A percentile compares a stretch with the other conserved stretches of the same genome.
phyloP scores from a whole-genome alignment of 2,329 filamentous ascomycete genomes.

The Diaporthe aspalathi region DNA sequence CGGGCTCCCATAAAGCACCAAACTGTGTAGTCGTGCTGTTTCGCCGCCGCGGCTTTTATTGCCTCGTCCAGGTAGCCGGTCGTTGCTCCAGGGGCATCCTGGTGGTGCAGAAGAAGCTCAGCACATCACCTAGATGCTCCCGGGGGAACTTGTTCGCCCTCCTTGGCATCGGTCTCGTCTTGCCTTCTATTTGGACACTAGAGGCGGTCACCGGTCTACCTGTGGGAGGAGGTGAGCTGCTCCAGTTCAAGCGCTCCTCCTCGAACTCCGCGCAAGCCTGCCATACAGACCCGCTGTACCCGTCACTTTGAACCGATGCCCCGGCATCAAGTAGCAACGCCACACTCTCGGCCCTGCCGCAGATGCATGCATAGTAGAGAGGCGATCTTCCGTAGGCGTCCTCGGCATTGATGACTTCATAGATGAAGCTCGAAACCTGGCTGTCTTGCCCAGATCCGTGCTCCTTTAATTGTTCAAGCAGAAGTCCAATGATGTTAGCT shows the following conservation, averaged over 20 bases:
- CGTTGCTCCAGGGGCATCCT: background rate
- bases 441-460: background rate
- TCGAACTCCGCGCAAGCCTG: constrained; percentile 13
- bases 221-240: background rate
- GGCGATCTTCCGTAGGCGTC: background rate
- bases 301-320: background rate
- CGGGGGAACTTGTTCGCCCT: background rate
- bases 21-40: background rate
- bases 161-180: background rate
- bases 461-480: background rate
- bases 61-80: background rate
- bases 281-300: constrained; percentile 11
- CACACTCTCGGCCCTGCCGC: constrained; percentile 6
- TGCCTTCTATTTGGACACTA: constrained; percentile 1
- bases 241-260: constrained; percentile 12
- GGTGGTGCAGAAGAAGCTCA: background rate
- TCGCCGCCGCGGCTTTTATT: background rate
- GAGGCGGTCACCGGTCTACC: background rate
- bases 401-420: background rate
- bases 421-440: background rate
- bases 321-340: constrained; percentile 28
- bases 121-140: constrained; percentile 6
- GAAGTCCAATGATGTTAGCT: constrained; percentile 21
- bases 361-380: constrained; percentile 19
- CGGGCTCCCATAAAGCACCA: constrained; percentile 7